phyloP scores from a whole-genome alignment of 2,329 filamentous ascomycete genomes.

The Pseudogymnoascus sp. region DNA sequence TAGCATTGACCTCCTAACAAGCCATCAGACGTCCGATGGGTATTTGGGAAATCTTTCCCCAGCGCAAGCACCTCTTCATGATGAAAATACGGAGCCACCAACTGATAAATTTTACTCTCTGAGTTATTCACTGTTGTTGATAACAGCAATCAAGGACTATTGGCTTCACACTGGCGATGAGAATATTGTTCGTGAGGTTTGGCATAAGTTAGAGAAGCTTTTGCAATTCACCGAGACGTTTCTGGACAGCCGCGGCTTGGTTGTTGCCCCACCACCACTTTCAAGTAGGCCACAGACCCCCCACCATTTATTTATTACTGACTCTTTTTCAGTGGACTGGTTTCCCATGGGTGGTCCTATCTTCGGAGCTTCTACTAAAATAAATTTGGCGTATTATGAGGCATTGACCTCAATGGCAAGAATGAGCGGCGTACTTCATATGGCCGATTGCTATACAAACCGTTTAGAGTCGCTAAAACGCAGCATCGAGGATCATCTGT shows the following conservation, averaged over 20 bases:
- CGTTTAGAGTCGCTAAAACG: constrained; percentile 13
- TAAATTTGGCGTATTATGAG: constrained; percentile 20
- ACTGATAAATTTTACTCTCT: constrained; percentile 20
- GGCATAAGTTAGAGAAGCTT: constrained; percentile 15
- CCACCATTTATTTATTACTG: background rate
- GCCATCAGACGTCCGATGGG: constrained; percentile 16
- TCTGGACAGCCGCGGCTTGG: constrained; percentile 13
- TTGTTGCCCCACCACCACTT: constrained; percentile 18
- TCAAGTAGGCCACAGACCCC: constrained; percentile 11
- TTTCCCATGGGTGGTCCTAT: constrained; percentile 17
- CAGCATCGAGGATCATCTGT: constrained; percentile 16
- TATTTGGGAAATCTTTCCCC: constrained; percentile 19
- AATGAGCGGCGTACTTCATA: constrained; percentile 9
- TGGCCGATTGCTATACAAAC: constrained; percentile 10
- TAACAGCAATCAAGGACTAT: constrained; percentile 20
- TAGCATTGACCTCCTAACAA: constrained; percentile 18
- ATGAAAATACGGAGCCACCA: constrained; percentile 14
- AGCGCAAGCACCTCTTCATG: constrained; percentile 16
- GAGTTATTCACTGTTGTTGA: constrained; percentile 17
- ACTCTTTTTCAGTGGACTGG: constrained; percentile 15
- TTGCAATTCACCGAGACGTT: constrained; percentile 15
- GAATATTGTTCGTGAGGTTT: constrained; percentile 10
- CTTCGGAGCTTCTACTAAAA: constrained; percentile 19
- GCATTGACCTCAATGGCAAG: constrained; percentile 17
- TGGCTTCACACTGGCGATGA: constrained; percentile 19